Conservation (phyloP, 177 flowering plant species). For the Vitis hybrid region DNA sequence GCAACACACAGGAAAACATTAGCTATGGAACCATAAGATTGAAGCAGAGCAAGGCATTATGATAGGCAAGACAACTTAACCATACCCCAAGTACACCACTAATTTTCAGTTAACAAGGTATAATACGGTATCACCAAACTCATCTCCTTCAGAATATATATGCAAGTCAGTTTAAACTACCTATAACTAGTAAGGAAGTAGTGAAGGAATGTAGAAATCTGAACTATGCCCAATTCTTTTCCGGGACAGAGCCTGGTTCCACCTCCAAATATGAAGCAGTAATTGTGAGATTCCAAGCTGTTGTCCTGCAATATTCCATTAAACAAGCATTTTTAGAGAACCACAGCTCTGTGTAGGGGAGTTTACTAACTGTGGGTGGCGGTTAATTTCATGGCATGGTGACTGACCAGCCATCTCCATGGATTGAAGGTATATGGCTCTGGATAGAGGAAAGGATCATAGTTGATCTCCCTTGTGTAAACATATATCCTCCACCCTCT, state of each 20-base stretch:
- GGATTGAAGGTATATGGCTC: conserved; percentile 75
- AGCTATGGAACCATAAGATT: not conserved
- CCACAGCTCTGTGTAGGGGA: too few species aligned
- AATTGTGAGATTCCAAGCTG: conserved; percentile 46
- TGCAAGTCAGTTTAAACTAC: conserved; percentile 16
- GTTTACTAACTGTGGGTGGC: too few species aligned
- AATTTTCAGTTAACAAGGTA: too few species aligned
- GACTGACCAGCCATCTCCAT: conserved; percentile 80
- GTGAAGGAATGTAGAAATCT: conserved; percentile 59
- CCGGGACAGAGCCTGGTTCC: conserved; percentile 72
- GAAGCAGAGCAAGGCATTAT: too few species aligned
- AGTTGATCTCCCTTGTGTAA: conserved; percentile 62
- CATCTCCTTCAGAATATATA: too few species aligned
- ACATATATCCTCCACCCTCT: conserved; percentile 82
- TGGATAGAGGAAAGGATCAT: conserved; percentile 55
- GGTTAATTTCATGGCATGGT: not conserved
- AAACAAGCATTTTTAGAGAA: not conserved
- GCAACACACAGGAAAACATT: conserved; percentile 11
- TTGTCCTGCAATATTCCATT: conserved; percentile 37
- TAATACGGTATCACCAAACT: too few species aligned
- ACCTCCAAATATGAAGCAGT: conserved; percentile 60
- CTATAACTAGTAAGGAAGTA: conserved; percentile 70
- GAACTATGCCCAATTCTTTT: conserved; percentile 63
- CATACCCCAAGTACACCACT: too few species aligned
- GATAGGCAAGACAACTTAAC: too few species aligned